Evolutionary conservation across 148 eudicot species (phyloP), one percentile per base, ranked within the genome.

Genomic region (Rhododendron henanense): DNA sequence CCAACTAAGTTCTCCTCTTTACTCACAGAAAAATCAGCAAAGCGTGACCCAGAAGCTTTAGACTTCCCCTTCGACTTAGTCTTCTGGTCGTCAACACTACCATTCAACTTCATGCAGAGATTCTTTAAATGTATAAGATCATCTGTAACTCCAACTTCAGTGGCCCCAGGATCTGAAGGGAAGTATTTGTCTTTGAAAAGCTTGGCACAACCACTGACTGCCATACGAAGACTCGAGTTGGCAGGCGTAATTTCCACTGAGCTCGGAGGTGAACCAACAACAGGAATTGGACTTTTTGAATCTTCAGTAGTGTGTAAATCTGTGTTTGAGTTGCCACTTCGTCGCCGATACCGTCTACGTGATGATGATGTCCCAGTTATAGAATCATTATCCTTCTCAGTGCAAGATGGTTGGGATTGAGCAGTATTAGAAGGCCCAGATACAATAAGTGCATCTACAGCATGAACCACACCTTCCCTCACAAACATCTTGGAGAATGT

Each of bases 401-500:
- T 45, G 10, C 87, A 85, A 67, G 94, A 89, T 78, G 89, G 83
- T 83, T 90, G 95, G 59, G 90, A 85, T 53, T 91, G 87, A 87
- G 35, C 78, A 71, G 92, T 41, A 86, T 83, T 86, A 78, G 90
- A 84, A 51, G 94, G 84, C 81, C 90, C 89, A 21, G 90, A 85
- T 67, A 93, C 55, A 79, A 95, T 91, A 83, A 97, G 93, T 23
- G 96, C 88, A 85, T 95, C 99, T 50, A 97, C 91, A 47, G 99
- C 99, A 89, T 97, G 98, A 69, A 95, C 96, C 69, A 97, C 98
- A 59, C 99, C 99, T 93, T 97, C 99, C 87, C 98, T 93, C 35
- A 94, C 94, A 88, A 95, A 97, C 95, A 97, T 88, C 93, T 95
- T 95, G 35, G 98, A 91, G 86, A 97, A 97, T 80, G 94, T 93